These are phyloP conservation scores for Adansonia grandidieri DNA, from an alignment of 441 rosid genomes.

Conservation along the genomic window DNA sequence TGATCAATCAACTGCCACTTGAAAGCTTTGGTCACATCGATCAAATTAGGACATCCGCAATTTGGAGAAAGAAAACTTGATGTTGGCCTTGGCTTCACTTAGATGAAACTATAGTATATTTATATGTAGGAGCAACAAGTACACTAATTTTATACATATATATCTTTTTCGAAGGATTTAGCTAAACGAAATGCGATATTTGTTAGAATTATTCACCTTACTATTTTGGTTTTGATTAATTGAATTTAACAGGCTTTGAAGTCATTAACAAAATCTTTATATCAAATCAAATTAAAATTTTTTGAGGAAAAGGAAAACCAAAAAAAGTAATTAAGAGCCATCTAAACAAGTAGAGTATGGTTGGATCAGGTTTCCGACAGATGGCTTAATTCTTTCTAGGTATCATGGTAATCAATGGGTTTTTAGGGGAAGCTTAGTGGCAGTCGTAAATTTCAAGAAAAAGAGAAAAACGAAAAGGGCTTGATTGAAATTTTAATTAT, in stretches of 20 bases:
- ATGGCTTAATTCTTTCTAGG: too few species aligned
- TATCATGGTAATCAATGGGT: too few species aligned
- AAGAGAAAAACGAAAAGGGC: not conserved
- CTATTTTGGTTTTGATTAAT: too few species aligned
- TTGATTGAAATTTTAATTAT: not conserved
- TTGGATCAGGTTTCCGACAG: too few species aligned
- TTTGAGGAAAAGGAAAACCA: too few species aligned
- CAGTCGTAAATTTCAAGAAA: not conserved
- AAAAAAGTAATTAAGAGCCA: too few species aligned
- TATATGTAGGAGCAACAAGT: not conserved
- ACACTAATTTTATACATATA: not conserved
- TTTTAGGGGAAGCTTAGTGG: too few species aligned
- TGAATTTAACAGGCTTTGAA: too few species aligned
- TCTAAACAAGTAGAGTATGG: too few species aligned
- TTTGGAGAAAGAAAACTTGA: not conserved
- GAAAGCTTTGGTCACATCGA: not conserved
- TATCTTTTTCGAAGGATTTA: not conserved
- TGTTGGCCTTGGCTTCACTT: not conserved
- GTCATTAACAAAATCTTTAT: too few species aligned
- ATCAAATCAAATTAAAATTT: too few species aligned
- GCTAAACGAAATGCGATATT: slow-evolving; percentile 6
- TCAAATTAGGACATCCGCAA: not conserved
- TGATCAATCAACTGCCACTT: not conserved
- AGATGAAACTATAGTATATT: not conserved
- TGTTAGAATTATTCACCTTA: slow-evolving; percentile 18